phyloP scores from a whole-genome alignment of 148 eudicot genomes.

The Polygonum maritimum region DNA sequence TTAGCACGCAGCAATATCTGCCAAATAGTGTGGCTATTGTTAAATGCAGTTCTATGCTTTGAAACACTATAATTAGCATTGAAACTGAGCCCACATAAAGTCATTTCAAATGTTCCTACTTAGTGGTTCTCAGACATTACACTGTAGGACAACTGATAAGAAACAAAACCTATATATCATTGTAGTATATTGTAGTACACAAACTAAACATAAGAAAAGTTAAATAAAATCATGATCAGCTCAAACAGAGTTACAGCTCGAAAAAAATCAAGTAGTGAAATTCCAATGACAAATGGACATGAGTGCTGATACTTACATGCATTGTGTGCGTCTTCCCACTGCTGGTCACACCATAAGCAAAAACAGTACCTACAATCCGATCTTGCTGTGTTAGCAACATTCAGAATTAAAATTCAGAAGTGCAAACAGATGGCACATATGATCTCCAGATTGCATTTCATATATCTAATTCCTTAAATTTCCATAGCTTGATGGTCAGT shows the following conservation, averaged over 20 bases:
- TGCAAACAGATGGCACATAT: not conserved
- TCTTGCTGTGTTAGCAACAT: not conserved
- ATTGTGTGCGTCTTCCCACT: slow-evolving; percentile 24
- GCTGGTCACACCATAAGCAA: slow-evolving; percentile 23
- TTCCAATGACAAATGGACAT: not conserved
- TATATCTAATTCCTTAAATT: not conserved
- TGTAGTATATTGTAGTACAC: not conserved
- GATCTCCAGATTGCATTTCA: slow-evolving; percentile 1
- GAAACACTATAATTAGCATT: not conserved
- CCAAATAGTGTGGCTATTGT: not conserved
- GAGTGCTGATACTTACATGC: slow-evolving; percentile 21
- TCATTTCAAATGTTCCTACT: not conserved
- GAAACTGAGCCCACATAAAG: too few relatives aligned
- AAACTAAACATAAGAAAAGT: not conserved
- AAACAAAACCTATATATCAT: not conserved
- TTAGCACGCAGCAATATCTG: not conserved
- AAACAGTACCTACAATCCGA: slow-evolving; percentile 16
- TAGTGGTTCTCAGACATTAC: not conserved
- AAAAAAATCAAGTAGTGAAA: not conserved
- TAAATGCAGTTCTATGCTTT: not conserved
- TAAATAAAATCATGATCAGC: not conserved
- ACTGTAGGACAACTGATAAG: not conserved
- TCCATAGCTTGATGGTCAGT: not conserved
- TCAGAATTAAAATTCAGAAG: not conserved
- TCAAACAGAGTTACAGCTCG: not conserved